These are phyloP conservation scores for Rhizophora apiculata DNA, from an alignment of 345 rosid genomes.

Conservation along the genomic window DNA sequence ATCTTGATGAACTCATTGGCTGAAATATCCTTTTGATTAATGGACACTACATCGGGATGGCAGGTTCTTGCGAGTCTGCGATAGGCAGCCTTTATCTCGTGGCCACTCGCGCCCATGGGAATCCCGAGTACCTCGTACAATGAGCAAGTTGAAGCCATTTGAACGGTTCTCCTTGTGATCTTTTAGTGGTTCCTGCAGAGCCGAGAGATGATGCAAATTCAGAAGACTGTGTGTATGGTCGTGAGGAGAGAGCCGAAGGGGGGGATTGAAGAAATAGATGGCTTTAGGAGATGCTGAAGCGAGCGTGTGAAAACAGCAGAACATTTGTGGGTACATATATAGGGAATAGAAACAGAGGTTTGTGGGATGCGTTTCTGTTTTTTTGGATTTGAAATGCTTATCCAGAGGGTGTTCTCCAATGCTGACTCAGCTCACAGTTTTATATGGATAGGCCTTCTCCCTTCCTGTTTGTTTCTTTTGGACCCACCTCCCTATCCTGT, in stretches of 20 bases:
- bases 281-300: background rate
- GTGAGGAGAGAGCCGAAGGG: background rate
- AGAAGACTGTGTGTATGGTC: background rate
- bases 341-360: background rate
- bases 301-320: background rate
- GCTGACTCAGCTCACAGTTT: constrained; percentile 46
- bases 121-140: constrained; percentile 53
- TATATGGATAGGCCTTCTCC: constrained; percentile 27
- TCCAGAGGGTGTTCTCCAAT: constrained; percentile 22
- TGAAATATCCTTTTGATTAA: constrained; percentile 37
- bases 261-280: background rate
- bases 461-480: background rate
- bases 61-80: constrained; percentile 47
- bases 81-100: constrained; percentile 57
- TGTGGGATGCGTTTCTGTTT: background rate
- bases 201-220: background rate
- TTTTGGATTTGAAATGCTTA: constrained; percentile 22
- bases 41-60: constrained; percentile 57
- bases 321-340: background rate
- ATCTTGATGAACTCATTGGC: constrained; percentile 45
- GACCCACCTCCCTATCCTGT: background rate
- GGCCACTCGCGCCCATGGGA: constrained; percentile 33
- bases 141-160: constrained; percentile 32
- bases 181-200: background rate
- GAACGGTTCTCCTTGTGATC: background rate